Evolutionary conservation across 2,329 filamentous ascomycete genomes (phyloP).

Genomic region (Pyrenochaeta sp.): DNA sequence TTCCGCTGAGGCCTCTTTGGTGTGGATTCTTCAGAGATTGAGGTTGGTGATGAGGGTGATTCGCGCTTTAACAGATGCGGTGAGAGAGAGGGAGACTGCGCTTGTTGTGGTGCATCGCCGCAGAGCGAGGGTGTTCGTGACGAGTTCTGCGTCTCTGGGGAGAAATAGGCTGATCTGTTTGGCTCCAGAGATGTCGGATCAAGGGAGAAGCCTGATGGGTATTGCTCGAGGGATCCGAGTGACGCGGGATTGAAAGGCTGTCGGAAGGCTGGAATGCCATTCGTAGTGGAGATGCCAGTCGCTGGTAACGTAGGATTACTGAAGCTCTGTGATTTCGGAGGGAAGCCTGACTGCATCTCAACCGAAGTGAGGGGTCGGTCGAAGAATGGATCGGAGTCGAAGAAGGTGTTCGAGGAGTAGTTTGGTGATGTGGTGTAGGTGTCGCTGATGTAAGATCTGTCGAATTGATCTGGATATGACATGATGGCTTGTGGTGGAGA

Average conservation of each 20-base stretch:
- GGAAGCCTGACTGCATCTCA: constrained; percentile 27
- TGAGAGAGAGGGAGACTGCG: constrained; percentile 36
- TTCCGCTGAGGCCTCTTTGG: constrained; percentile 40
- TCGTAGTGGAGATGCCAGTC: constrained; percentile 21
- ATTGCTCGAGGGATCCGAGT: constrained; percentile 30
- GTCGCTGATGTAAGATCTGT: constrained; percentile 36
- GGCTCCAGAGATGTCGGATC: constrained; percentile 22
- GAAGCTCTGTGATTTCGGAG: constrained; percentile 21
- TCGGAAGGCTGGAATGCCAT: constrained; percentile 19
- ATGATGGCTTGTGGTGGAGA: constrained; percentile 33
- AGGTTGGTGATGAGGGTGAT: constrained; percentile 29
- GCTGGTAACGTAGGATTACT: constrained; percentile 27
- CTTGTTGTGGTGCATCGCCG: constrained; percentile 36
- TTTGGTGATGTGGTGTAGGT: constrained; percentile 32
- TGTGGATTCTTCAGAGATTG: constrained; percentile 27
- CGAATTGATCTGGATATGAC: constrained; percentile 33
- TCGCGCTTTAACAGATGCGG: constrained; percentile 42
- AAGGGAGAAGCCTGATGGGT: constrained; percentile 29
- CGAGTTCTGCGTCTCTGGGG: constrained; percentile 21
- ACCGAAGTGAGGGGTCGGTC: constrained; percentile 35
- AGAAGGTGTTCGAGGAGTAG: constrained; percentile 37
- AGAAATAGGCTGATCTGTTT: constrained; percentile 26
- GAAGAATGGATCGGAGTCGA: constrained; percentile 39
- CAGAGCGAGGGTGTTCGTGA: constrained; percentile 47
- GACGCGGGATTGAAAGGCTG: constrained; percentile 29